Percentiles rank a stretch among this genome's conserved stretches.
Conservation (phyloP, 1,284 basidiomycete genomes). For the Cystobasidiaceae sp. region DNA sequence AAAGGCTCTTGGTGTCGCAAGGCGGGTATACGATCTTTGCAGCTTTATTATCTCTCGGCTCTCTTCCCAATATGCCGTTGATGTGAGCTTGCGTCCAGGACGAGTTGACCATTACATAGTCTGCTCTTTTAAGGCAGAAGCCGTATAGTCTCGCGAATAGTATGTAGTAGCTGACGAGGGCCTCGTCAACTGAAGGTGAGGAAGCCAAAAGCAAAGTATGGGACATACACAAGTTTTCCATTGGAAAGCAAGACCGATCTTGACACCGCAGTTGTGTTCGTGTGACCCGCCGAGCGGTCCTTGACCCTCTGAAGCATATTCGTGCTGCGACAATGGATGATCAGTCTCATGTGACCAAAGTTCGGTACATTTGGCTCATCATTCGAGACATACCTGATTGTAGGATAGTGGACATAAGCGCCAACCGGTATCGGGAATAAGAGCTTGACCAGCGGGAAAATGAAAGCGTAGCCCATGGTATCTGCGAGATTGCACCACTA, state of each 20-base stretch:
- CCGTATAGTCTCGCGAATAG: slow-evolving; percentile 80
- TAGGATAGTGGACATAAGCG: slow-evolving; percentile 94
- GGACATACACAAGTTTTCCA: slow-evolving; percentile 67
- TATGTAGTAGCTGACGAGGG: slow-evolving; percentile 68
- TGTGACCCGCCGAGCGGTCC: slow-evolving; percentile 54
- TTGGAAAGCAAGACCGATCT: slow-evolving; percentile 57
- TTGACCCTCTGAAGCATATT: slow-evolving; percentile 83
- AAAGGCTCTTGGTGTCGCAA: slow-evolving; percentile 76
- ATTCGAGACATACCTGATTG: slow-evolving; percentile 56
- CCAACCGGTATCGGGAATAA: slow-evolving; percentile 60
- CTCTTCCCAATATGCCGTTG: slow-evolving; percentile 48
- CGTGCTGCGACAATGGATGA: slow-evolving; percentile 50
- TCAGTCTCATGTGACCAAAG: background rate
- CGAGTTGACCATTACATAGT: slow-evolving; percentile 81
- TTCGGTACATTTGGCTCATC: background rate
- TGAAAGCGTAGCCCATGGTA: slow-evolving; percentile 97
- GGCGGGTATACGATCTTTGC: slow-evolving; percentile 73
- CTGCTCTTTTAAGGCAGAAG: slow-evolving; percentile 64
- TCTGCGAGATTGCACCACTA: slow-evolving; percentile 53
- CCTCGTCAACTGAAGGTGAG: background rate
- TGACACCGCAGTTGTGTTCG: slow-evolving; percentile 62
- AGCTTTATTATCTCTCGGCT: background rate
- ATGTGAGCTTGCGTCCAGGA: slow-evolving; percentile 90
- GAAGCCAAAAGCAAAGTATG: slow-evolving; percentile 11
- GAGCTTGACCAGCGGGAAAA: slow-evolving; percentile 70